phyloP scores from a whole-genome alignment of 2,329 filamentous ascomycete genomes.

The Fusarium sp. region DNA sequence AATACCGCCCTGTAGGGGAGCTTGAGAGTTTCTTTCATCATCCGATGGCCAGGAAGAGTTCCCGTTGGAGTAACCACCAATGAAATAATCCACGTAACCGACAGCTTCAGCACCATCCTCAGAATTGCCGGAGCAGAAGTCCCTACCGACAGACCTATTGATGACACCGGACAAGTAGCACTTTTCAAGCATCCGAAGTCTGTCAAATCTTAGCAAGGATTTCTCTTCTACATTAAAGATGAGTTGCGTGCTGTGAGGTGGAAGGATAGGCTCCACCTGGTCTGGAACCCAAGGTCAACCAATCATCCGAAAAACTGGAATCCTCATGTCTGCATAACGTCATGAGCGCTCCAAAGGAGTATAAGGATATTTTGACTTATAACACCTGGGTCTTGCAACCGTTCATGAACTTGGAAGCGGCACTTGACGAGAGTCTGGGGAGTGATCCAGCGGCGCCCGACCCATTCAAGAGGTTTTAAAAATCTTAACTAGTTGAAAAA shows the following conservation, averaged over 20 bases:
- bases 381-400: slow-evolving; percentile 54
- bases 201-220: slow-evolving; percentile 39
- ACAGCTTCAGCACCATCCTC: slow-evolving; percentile 50
- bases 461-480: slow-evolving; percentile 45
- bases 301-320: slow-evolving; percentile 49
- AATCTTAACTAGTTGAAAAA: background rate
- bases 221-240: slow-evolving; percentile 53
- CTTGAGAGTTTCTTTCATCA: slow-evolving; percentile 52
- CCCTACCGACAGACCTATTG: slow-evolving; percentile 49
- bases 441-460: slow-evolving; percentile 50
- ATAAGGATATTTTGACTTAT: slow-evolving; percentile 48
- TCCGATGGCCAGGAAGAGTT: slow-evolving; percentile 50
- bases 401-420: slow-evolving; percentile 42
- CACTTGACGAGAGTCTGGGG: slow-evolving; percentile 48
- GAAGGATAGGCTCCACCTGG: slow-evolving; percentile 51
- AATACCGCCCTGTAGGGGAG: slow-evolving; percentile 55
- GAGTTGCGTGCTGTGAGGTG: slow-evolving; percentile 52
- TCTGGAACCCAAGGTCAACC: slow-evolving; percentile 54
- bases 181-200: slow-evolving; percentile 45
- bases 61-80: slow-evolving; percentile 47
- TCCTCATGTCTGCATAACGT: slow-evolving; percentile 51
- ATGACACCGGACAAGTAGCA: slow-evolving; percentile 47
- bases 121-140: slow-evolving; percentile 37
- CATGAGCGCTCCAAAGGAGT: slow-evolving; percentile 51
- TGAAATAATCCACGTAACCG: slow-evolving; percentile 51